Evolutionary conservation across 345 rosid species (phyloP).

Genomic region (Eucalyptus tenuipes): DNA sequence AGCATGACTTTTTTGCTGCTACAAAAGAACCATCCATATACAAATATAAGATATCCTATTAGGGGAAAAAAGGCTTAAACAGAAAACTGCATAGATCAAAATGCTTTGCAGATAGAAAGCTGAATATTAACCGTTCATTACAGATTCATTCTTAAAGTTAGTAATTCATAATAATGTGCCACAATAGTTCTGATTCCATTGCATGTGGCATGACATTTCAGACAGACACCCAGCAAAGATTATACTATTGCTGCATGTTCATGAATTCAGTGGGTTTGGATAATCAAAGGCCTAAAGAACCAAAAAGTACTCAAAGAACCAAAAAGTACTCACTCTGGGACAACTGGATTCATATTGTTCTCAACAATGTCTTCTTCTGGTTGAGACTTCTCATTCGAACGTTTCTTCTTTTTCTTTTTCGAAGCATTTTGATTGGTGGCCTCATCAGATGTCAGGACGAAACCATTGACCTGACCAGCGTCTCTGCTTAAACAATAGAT

Average conservation of each 20-base stretch:
- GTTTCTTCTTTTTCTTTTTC: not conserved
- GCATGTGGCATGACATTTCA: not conserved
- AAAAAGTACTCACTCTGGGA: not conserved
- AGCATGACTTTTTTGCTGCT: not conserved
- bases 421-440: not conserved
- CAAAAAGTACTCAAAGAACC: not conserved
- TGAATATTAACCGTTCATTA: not conserved
- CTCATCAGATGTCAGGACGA: not conserved
- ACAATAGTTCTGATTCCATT: not conserved
- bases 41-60: not conserved
- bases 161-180: not conserved
- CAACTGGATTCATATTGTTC: not conserved
- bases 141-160: not conserved
- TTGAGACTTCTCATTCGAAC: not conserved
- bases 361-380: not conserved
- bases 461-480: not conserved
- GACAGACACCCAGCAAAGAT: not conserved
- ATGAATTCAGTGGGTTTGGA: not conserved
- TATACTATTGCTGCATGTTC: not conserved
- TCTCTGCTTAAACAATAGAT: not conserved
- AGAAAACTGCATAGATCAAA: not conserved
- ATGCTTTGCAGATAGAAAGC: not conserved
- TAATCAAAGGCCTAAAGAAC: not conserved
- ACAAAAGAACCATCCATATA: not conserved
- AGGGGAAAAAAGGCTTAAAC: not conserved